Base-by-base conservation (phyloP, 345 rosid species). In the Syzygium aromaticum region DNA sequence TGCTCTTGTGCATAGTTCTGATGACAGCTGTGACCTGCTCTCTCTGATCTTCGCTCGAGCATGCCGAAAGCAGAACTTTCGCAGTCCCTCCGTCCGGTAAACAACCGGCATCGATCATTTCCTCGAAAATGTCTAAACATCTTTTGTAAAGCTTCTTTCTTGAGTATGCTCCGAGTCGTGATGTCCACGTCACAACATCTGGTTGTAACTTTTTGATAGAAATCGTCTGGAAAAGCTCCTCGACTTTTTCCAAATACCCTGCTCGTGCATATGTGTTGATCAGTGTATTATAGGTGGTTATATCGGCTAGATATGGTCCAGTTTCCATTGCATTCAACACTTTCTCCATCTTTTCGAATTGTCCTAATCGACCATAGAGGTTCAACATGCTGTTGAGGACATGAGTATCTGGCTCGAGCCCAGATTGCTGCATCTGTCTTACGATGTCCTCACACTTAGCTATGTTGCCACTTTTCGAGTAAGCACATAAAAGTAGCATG, bases 141-240 rank as follows among this genome's bases (percentile, higher is more conserved):
- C 86, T 94, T 84, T 59, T 85, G 87, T 94, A 97, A 23, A 94
- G 90, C 87, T 95, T 97, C 95, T 96, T 97, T 84, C 95, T 94
- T 0, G 99, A 94, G 90, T 95, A 96, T 51, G 95, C 98, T 14
- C 96, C 97, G 1, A 94, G 87, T 78, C 98, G 91, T 8, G 98
- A 95, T 2, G 99, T 97, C 99, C 98, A 97, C 15, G 99, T 97
- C 88, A 97, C 98, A 5, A 95, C 99, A 87, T 97, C 98, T 0
- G 98, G 94, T 80, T 80, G 92, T 86, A 94, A 64, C 17, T 87
- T 91, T 89, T 85, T 94, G 63, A 85, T 87, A 21, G 91, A 85
- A 61, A 96, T 91, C 51, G 90, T 90, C 2, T 22, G 84, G 87
- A 97, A 96, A 84, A 94, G 84, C 80, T 89, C 94, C 86, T 96